phyloP scores from a whole-genome alignment of 768 basidiomycete species.

The Hebeloma cylindrosporum region DNA sequence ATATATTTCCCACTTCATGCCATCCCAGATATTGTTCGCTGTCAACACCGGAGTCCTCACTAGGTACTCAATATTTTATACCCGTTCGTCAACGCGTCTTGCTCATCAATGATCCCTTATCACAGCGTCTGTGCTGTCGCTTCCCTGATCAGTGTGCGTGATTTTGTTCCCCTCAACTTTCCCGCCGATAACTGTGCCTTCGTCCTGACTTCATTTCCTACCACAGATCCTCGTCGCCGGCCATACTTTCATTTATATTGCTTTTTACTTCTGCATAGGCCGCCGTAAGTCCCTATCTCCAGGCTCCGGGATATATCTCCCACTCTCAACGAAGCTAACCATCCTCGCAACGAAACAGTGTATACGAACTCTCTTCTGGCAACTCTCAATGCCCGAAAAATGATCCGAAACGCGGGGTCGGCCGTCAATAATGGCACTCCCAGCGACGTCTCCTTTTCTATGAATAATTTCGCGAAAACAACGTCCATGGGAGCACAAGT shows the following conservation, averaged over 20 bases:
- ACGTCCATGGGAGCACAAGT: too few relatives aligned
- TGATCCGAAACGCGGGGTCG: too few relatives aligned
- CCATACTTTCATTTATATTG: constrained; percentile 53
- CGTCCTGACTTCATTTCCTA: constrained; percentile 1
- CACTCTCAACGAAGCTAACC: too few relatives aligned
- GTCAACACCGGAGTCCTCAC: constrained; percentile 44
- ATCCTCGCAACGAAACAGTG: constrained; percentile 39
- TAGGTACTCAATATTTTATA: constrained; percentile 18
- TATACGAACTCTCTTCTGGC: constrained; percentile 64
- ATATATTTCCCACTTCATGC: not conserved
- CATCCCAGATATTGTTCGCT: constrained; percentile 41
- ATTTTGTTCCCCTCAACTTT: not conserved
- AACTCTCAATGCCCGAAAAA: constrained; percentile 55
- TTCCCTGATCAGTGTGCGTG: constrained; percentile 50
- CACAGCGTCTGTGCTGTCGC: constrained; percentile 53
- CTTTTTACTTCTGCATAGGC: constrained; percentile 61
- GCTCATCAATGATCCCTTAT: not conserved
- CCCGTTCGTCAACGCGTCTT: not conserved
- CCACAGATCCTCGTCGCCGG: constrained; percentile 49
- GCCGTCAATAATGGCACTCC: too few relatives aligned
- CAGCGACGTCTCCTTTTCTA: too few relatives aligned
- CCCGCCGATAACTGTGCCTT: constrained; percentile 3
- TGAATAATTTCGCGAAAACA: too few relatives aligned
- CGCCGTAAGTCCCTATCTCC: constrained; percentile 59
- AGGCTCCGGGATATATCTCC: too few relatives aligned